Percentiles rank a stretch among this genome's conserved stretches.
phyloP scores from a whole-genome alignment of 371 early-diverging fungal genomes.

The Fennellomyces sp. region DNA sequence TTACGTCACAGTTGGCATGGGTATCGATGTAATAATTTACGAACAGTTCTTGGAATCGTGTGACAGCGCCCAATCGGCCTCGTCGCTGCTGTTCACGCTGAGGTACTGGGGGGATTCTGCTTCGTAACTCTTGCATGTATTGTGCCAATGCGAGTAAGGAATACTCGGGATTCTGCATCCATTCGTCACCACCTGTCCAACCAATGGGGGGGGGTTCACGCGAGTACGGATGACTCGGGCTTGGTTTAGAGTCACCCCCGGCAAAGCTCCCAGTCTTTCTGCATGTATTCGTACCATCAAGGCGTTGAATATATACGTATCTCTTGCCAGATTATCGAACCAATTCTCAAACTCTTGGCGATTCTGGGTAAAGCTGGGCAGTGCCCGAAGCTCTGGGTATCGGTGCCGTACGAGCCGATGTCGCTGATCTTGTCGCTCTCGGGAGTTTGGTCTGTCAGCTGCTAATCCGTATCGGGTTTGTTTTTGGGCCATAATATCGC shows the following conservation, averaged over 20 bases:
- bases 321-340: neutral
- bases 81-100: neutral
- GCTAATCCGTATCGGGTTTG: neutral
- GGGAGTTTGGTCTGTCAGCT: neutral
- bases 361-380: neutral
- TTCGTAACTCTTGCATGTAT: neutral
- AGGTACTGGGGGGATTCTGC: neutral
- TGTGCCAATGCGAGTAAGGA: neutral
- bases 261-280: neutral
- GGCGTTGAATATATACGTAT: neutral
- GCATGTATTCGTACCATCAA: neutral
- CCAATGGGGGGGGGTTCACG: neutral
- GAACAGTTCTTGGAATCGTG: neutral
- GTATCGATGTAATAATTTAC: neutral
- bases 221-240: neutral
- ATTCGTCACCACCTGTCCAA: neutral
- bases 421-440: neutral
- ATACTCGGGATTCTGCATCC: neutral
- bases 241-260: neutral
- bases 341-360: neutral
- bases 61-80: neutral
- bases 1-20: neutral
- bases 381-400: neutral
- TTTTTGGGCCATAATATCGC: neutral
- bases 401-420: neutral